These are phyloP conservation scores for Schizophyllum commune DNA, from an alignment of 1,284 basidiomycete genomes.

Conservation along the genomic window DNA sequence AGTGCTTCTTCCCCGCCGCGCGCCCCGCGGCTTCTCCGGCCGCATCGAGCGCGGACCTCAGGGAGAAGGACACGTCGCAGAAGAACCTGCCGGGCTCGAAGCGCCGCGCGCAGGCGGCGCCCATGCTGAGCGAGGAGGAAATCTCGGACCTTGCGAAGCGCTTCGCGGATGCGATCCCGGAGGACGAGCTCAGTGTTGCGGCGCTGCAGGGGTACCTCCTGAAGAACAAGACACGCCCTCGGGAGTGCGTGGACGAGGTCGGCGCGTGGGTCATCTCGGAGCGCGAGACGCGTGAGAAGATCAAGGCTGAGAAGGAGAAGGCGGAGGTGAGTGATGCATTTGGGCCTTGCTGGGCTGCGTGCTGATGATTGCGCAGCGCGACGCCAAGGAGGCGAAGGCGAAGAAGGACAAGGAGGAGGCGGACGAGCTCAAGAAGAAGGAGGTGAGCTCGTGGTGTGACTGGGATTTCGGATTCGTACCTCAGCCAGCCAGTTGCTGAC, in stretches of 20 bases:
- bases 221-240: slow-evolving; percentile 78
- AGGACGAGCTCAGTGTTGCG: slow-evolving; percentile 67
- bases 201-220: slow-evolving; percentile 53
- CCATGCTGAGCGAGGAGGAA: slow-evolving; percentile 63
- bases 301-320: slow-evolving; percentile 66
- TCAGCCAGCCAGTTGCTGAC: too few species aligned
- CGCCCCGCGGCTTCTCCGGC: slow-evolving; percentile 20
- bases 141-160: slow-evolving; percentile 67
- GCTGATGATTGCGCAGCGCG: slow-evolving; percentile 36
- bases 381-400: slow-evolving; percentile 47
- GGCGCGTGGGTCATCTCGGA: slow-evolving; percentile 67
- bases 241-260: slow-evolving; percentile 75
- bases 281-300: slow-evolving; percentile 70
- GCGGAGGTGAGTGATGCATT: slow-evolving; percentile 45
- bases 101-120: slow-evolving; percentile 58
- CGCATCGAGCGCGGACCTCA: slow-evolving; percentile 19
- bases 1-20: slow-evolving; percentile 81
- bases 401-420: slow-evolving; percentile 19
- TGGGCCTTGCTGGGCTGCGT: slow-evolving; percentile 10
- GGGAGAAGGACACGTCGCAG: slow-evolving; percentile 44
- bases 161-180: slow-evolving; percentile 70
- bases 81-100: slow-evolving; percentile 62
- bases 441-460: slow-evolving; percentile 28
- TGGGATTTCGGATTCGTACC: too few species aligned
- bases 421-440: slow-evolving; percentile 36